phyloP scores from a whole-genome alignment of 202 grass and related monocot species.

The Eragrostis tef region DNA sequence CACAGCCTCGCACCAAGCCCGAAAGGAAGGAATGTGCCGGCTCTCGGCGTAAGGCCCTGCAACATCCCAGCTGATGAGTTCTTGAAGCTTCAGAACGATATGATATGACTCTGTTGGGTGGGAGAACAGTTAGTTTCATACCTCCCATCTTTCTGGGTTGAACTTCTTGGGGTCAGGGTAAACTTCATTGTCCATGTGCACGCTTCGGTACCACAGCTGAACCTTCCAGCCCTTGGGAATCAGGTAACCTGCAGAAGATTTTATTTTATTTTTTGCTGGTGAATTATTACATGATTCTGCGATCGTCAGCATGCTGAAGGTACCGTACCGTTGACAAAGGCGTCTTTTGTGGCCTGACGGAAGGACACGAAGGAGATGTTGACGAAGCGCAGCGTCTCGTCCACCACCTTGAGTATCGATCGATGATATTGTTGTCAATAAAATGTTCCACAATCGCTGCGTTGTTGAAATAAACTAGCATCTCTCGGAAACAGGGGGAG shows the following conservation, averaged over 20 bases:
- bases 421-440: not conserved
- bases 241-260: constrained; percentile 60
- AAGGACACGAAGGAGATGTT: constrained; percentile 86
- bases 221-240: constrained; percentile 90
- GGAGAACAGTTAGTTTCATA: not conserved
- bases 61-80: no score
- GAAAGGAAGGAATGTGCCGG: constrained; percentile 77
- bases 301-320: no score
- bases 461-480: no score
- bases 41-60: constrained; percentile 62
- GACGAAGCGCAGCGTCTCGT: constrained; percentile 81
- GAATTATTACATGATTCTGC: not conserved
- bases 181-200: constrained; percentile 80
- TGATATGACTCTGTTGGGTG: not conserved
- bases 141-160: constrained; percentile 88
- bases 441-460: no score
- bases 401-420: constrained; percentile 57
- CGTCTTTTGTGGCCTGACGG: constrained; percentile 65
- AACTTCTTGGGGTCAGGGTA: constrained; percentile 72
- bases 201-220: constrained; percentile 82
- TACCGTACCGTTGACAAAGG: constrained; percentile 63
- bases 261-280: constrained; percentile 13
- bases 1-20: constrained; percentile 68
- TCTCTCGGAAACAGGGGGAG: not conserved
- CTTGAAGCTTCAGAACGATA: not conserved